Percentiles rank a stretch among this genome's conserved stretches.
phyloP scores from a whole-genome alignment of 371 early-diverging fungal species.

The Coemansia sp. region DNA sequence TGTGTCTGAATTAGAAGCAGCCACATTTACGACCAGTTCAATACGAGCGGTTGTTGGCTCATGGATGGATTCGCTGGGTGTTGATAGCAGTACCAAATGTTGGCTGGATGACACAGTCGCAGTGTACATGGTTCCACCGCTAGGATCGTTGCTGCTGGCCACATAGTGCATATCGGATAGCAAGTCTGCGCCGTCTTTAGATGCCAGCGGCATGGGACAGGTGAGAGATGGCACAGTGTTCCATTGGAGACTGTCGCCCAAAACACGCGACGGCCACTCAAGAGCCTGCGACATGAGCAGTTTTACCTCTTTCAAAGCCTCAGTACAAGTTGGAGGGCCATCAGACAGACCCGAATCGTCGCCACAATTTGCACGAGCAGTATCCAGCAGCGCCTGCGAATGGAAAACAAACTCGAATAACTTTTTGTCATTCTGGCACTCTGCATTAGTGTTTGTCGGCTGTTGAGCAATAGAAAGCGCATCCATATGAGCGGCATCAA shows the following conservation, averaged over 20 bases:
- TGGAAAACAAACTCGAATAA: conserved; percentile 26
- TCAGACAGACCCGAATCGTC: neutral
- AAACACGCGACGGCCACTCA: conserved; percentile 31
- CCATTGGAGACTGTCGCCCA: conserved; percentile 30
- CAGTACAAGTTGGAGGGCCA: conserved; percentile 18
- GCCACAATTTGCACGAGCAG: neutral
- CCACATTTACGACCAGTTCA: conserved; percentile 8
- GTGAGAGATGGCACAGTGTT: neutral
- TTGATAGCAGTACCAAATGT: conserved; percentile 6
- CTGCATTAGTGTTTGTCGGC: neutral
- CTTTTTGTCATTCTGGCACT: neutral
- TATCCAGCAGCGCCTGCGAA: conserved; percentile 6
- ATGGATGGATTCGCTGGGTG: neutral
- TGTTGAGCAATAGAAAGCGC: neutral
- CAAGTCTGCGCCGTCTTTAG: neutral
- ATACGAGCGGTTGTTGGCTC: conserved; percentile 4
- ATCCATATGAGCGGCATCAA: conserved; percentile 3
- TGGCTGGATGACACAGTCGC: conserved; percentile 5
- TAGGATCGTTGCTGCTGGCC: neutral
- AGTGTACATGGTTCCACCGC: conserved; percentile 8
- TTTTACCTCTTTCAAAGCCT: conserved; percentile 15
- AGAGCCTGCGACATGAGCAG: conserved; percentile 9
- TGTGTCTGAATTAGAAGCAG: neutral
- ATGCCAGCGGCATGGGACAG: neutral
- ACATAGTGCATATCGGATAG: conserved; percentile 18